Evolutionary conservation across 352 stramenopile genomes (phyloP).

Genomic region (Blastocystis sp.): DNA sequence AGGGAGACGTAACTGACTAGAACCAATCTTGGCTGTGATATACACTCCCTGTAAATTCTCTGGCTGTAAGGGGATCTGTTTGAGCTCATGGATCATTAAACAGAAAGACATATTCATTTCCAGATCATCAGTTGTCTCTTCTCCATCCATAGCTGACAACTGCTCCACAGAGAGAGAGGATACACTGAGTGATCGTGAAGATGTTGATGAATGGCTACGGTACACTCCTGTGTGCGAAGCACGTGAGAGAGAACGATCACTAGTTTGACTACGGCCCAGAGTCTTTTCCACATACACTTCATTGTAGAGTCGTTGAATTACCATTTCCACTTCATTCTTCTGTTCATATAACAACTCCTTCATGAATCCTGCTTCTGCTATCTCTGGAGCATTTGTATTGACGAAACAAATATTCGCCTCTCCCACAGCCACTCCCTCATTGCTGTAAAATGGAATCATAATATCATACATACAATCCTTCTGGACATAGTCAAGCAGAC

Average conservation of each 20-base stretch:
- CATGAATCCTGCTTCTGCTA: conserved; percentile 3
- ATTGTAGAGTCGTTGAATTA: neutral
- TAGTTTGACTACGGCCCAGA: neutral
- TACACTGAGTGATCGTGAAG: neutral
- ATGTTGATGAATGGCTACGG: neutral
- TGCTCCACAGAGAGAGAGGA: conserved; percentile 23
- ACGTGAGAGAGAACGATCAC: neutral
- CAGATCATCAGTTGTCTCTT: conserved; percentile 40
- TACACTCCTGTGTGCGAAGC: conserved; percentile 40
- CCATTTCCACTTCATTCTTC: neutral
- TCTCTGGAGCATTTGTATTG: neutral
- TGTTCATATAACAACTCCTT: neutral
- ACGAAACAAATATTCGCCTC: conserved; percentile 26
- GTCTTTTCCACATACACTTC: conserved; percentile 48
- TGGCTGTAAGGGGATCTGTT: neutral
- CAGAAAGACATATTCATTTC: conserved; percentile 56
- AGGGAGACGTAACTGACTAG: neutral
- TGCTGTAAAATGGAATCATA: neutral
- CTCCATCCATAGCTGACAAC: conserved; percentile 4
- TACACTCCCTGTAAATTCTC: conserved; percentile 2
- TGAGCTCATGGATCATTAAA: neutral
- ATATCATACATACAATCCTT: conserved; percentile 62
- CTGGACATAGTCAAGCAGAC: conserved; percentile 9
- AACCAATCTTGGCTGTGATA: neutral
- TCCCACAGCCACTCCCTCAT: neutral